Evolutionary conservation across 1,139 yeast species (phyloP).

Genomic region (Wickerhamomyces sp.): DNA sequence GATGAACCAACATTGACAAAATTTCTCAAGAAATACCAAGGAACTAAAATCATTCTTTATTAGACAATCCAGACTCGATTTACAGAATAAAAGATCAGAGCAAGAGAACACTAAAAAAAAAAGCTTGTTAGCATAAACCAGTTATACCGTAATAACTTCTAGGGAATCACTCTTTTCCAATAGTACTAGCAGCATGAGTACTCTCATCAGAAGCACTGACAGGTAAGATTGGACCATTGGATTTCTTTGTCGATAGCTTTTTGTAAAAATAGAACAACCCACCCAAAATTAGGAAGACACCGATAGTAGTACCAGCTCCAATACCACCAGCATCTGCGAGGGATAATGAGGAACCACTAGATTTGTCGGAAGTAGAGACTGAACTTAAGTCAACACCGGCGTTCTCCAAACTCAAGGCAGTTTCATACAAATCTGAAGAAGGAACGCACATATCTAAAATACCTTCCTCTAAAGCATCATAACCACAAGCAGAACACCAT

Average conservation of each 20-base stretch:
- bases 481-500: constrained; percentile 37
- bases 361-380: constrained; percentile 6
- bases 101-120: too few species aligned
- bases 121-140: too few species aligned
- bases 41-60: constrained; percentile 4
- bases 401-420: constrained; percentile 24
- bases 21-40: constrained; percentile 18
- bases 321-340: constrained; percentile 43
- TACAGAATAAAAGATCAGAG: neutral
- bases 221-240: constrained; percentile 32
- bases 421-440: constrained; percentile 26
- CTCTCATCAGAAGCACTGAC: neutral
- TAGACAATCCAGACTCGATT: neutral
- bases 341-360: constrained; percentile 17
- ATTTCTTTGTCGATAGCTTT: constrained; percentile 26
- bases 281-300: constrained; percentile 27
- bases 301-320: constrained; percentile 45
- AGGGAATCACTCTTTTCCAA: neutral
- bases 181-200: constrained; percentile 1
- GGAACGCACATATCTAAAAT: constrained; percentile 29
- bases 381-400: constrained; percentile 25
- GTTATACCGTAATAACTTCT: neutral
- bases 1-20: constrained; percentile 21
- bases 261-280: constrained; percentile 3
- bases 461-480: constrained; percentile 16